A percentile compares a stretch with the other conserved stretches of the same genome.
These are phyloP conservation scores for Penicillium maclennaniae DNA, from an alignment of 495 filamentous ascomycete species.

Conservation along the genomic window DNA sequence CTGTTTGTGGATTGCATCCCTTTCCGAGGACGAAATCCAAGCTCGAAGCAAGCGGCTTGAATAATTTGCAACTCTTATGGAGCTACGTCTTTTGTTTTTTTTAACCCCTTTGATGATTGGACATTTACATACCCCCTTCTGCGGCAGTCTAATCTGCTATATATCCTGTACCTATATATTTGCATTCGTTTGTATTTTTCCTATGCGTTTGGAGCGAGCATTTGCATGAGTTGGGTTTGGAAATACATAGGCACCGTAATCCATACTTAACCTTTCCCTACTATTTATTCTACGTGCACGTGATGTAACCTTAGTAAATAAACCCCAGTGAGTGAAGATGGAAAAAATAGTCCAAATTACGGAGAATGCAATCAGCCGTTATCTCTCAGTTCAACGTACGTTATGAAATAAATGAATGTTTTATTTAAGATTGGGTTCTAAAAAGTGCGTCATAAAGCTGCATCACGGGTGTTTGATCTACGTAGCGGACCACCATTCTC, in stretches of 20 bases:
- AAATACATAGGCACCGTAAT: constrained; percentile 7
- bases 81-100: constrained; percentile 5
- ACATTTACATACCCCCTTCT: constrained; percentile 18
- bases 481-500: constrained; percentile 20
- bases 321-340: neutral
- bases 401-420: constrained; percentile 1
- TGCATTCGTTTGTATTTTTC: constrained; percentile 9
- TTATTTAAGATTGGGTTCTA: constrained; percentile 11
- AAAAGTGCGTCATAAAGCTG: constrained; percentile 26
- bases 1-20: constrained; percentile 91
- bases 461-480: constrained; percentile 27
- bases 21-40: constrained; percentile 80
- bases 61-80: constrained; percentile 19
- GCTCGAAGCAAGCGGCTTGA: constrained; percentile 53
- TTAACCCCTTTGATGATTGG: constrained; percentile 13
- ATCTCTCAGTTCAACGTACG: neutral
- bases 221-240: constrained; percentile 18
- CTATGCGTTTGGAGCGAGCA: constrained; percentile 18
- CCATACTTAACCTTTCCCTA: neutral
- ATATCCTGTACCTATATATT: constrained; percentile 21
- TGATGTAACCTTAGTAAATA: neutral
- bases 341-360: neutral
- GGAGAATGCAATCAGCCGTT: neutral
- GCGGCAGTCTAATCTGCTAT: constrained; percentile 8
- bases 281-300: neutral